Evolutionary conservation across 2,329 filamentous ascomycete species (phyloP), one percentile per base, ranked within the genome.

Genomic region (Coniochaeta hoffmannii): DNA sequence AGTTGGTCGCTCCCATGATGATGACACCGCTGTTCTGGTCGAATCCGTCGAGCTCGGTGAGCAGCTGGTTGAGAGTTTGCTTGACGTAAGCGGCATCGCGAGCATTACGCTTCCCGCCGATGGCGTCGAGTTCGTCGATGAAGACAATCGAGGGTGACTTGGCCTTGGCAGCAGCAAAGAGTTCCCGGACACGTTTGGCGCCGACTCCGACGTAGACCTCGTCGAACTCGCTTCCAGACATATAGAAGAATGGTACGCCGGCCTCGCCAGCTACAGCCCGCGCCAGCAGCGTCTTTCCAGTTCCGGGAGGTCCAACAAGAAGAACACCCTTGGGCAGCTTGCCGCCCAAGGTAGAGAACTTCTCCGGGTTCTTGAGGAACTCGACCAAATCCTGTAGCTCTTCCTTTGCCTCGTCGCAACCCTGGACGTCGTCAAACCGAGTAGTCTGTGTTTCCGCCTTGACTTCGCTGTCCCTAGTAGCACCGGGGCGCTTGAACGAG

Each of bases 181-280:
- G 66, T 46, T 72, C 94, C 57, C 94, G 90, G 51, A 99, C 93
- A 66, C 94, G 89, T 78, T 99, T 71, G 34, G 69, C 69, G 50
- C 69, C 69, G 11, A 99, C 94, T 68, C 94, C 94, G 34, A 99
- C 95, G 66, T 97, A 99, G 53, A 99, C 88, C 72, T 99, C 94
- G 66, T 99, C 94, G 68, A 99, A 99, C 70, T 99, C 94, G 57
- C 90, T 96, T 53, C 94, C 94, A 66, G 94, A 99, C 93, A 99
- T 97, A 80, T 97, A 99, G 80, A 97, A 99, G 80, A 99, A 99
- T 1, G 94, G 94, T 17, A 99, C 94, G 55, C 93, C 94, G 54
- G 94, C 92, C 75, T 99, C 94, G 53, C 94, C 94, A 50, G 94
- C 94, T 58, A 99, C 94, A 55, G 94, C 95, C 65, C 94, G 87